phyloP scores from a whole-genome alignment of 1,284 basidiomycete species.

The Microbotryum lychnidis-dioicae region DNA sequence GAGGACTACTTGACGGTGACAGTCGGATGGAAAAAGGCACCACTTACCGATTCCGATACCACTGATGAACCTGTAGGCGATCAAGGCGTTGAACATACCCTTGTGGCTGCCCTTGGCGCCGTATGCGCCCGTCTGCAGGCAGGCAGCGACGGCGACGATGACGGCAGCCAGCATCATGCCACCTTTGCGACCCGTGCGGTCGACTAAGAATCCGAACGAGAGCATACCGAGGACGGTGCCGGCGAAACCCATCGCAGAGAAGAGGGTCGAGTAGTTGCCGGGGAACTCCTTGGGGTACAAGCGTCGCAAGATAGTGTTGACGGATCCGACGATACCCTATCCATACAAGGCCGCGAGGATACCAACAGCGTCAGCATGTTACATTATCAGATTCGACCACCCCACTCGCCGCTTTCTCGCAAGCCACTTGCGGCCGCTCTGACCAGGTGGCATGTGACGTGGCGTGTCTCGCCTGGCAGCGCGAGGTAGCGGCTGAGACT shows the following conservation, averaged over 20 bases:
- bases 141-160: slow-evolving; percentile 32
- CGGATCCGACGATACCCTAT: slow-evolving; percentile 5
- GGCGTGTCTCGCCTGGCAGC: background rate
- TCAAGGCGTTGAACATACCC: slow-evolving; percentile 67
- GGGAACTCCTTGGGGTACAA: slow-evolving; percentile 16
- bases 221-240: slow-evolving; percentile 64
- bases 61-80: slow-evolving; percentile 72
- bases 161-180: slow-evolving; percentile 58
- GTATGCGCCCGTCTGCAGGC: slow-evolving; percentile 55
- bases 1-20: background rate
- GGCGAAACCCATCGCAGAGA: slow-evolving; percentile 56
- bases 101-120: slow-evolving; percentile 63
- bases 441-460: background rate
- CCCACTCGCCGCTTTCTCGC: no score
- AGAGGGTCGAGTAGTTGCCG: slow-evolving; percentile 15
- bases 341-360: no score
- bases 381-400: no score
- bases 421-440: slow-evolving; percentile 1
- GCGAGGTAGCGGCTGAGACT: background rate
- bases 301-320: slow-evolving; percentile 18
- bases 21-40: no score
- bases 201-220: slow-evolving; percentile 58
- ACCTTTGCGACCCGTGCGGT: slow-evolving; percentile 77
- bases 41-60: slow-evolving; percentile 53
- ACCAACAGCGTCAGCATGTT: no score